Percentiles rank a stretch among this genome's conserved stretches.
Conservation (phyloP, 1,284 basidiomycete species). For the Apiotrichum laibachii region DNA sequence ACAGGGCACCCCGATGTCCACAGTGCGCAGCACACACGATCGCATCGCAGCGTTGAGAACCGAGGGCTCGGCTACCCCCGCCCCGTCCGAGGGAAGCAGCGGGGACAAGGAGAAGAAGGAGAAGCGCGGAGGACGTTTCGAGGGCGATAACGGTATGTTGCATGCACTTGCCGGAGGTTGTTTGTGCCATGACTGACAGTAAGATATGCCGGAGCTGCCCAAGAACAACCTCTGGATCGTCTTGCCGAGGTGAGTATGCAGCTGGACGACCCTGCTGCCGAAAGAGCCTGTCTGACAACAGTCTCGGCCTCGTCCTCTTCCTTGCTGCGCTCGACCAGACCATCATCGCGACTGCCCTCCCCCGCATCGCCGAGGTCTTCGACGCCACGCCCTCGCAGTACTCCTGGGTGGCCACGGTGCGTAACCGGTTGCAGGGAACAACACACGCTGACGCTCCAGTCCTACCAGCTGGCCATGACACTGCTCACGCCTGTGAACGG, state of each 20-base stretch:
- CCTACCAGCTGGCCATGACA: conserved; percentile 40
- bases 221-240: conserved; percentile 38
- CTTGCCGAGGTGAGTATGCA: conserved; percentile 21
- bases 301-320: conserved; percentile 44
- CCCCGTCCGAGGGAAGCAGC: neutral
- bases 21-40: conserved; percentile 1
- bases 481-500: conserved; percentile 43
- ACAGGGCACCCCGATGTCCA: neutral
- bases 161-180: neutral
- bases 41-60: neutral
- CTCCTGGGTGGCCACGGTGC: conserved; percentile 37
- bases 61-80: neutral
- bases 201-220: conserved; percentile 34
- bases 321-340: conserved; percentile 45
- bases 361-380: conserved; percentile 33
- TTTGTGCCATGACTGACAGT: conserved; percentile 9
- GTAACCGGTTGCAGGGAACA: neutral
- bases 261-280: no score
- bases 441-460: conserved; percentile 13
- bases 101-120: conserved; percentile 6
- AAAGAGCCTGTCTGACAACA: conserved; percentile 8
- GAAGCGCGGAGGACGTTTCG: conserved; percentile 14
- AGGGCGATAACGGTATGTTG: conserved; percentile 21
- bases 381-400: conserved; percentile 36
- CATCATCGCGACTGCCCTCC: conserved; percentile 40